phyloP scores from a whole-genome alignment of 148 eudicot species.

The Rhododendron ovatum region DNA sequence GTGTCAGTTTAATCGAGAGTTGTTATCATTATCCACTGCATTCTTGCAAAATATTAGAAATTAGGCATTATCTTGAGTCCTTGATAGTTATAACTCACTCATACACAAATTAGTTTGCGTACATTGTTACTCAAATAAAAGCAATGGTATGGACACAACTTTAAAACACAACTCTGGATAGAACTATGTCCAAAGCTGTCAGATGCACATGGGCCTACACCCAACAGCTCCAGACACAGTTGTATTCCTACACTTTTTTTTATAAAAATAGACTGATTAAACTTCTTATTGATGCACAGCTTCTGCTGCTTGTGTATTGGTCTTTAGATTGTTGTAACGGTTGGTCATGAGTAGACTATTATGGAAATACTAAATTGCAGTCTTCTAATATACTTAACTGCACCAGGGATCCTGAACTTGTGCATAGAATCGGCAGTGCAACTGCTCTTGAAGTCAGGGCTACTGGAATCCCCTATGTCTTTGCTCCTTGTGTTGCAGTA shows the following conservation, averaged over 20 bases:
- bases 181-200: too few species aligned
- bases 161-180: too few species aligned
- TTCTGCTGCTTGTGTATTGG: not conserved
- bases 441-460: slow-evolving; percentile 89
- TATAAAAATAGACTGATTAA: not conserved
- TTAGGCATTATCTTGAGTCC: not conserved
- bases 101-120: not conserved
- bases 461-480: slow-evolving; percentile 65
- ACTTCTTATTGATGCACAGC: too few species aligned
- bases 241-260: too few species aligned
- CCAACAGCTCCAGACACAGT: too few species aligned
- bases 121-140: not conserved
- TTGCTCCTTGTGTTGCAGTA: slow-evolving; percentile 89
- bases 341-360: not conserved
- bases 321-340: not conserved
- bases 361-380: not conserved
- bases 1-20: not conserved
- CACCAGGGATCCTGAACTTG: slow-evolving; percentile 60
- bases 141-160: too few species aligned
- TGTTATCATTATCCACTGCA: not conserved
- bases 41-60: not conserved
- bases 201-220: too few species aligned
- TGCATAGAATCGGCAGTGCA: slow-evolving; percentile 65
- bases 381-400: not conserved
- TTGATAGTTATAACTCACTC: not conserved